Conservation (phyloP, 2,329 filamentous ascomycete genomes). For the Neoascochyta sp. region DNA sequence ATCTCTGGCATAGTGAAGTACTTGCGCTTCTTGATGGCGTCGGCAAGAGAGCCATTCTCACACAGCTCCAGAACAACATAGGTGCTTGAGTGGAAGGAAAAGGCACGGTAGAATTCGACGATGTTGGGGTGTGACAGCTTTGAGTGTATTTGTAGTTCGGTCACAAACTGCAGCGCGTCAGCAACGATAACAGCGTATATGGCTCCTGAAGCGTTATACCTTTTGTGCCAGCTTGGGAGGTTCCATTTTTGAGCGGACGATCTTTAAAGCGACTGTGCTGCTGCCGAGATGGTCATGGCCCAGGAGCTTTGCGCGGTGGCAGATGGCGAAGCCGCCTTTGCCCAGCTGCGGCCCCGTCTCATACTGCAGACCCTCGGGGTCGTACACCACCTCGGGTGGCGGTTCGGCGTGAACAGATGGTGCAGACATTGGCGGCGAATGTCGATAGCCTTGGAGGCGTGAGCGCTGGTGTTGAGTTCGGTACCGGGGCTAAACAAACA, state of each 20-base stretch:
- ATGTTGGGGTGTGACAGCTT: constrained; percentile 97
- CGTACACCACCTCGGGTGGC: constrained; percentile 57
- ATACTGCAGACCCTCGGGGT: constrained; percentile 69
- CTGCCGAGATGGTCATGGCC: constrained; percentile 54
- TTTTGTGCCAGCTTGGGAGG: constrained; percentile 80
- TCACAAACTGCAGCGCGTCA: constrained; percentile 56
- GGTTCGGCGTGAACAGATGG: constrained; percentile 51
- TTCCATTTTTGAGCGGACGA: constrained; percentile 76
- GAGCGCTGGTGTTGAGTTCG: constrained; percentile 22
- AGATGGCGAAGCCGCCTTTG: constrained; percentile 80
- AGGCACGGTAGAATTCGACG: constrained; percentile 91
- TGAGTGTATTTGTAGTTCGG: constrained; percentile 94
- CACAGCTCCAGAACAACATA: constrained; percentile 94
- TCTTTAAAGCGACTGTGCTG: constrained; percentile 72
- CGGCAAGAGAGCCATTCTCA: constrained; percentile 92
- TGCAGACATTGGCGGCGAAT: constrained; percentile 35
- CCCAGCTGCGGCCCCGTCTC: constrained; percentile 70
- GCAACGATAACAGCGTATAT: constrained; percentile 9
- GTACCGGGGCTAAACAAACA: constrained; percentile 14
- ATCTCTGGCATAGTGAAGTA: constrained; percentile 92
- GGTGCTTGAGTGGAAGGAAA: constrained; percentile 82
- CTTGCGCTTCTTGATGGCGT: constrained; percentile 91
- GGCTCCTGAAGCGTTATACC: no score
- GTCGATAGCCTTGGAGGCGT: constrained; percentile 18
- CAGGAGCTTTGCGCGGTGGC: constrained; percentile 67